Base-by-base conservation (phyloP, 2,329 filamentous ascomycete genomes). In the Ophiocordyceps sinensis region DNA sequence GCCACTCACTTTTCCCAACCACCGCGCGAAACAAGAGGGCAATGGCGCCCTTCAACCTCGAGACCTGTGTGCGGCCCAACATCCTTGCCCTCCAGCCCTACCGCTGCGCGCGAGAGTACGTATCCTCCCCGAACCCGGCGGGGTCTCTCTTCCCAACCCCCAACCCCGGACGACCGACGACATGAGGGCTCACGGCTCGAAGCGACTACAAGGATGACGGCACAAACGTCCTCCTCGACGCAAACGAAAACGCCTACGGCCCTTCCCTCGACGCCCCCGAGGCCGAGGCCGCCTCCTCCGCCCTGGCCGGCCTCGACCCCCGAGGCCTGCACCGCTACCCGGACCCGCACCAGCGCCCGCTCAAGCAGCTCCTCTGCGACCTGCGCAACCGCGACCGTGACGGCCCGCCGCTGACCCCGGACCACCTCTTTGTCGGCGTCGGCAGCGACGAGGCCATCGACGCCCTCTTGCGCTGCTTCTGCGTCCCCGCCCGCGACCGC, bases 161-260 rank as follows among this genome's bases (percentile, higher is more conserved):
- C n/a, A n/a, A n/a, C n/a, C n/a, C n/a, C n/a, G n/a, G n/a, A n/a
- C n/a, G n/a, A n/a, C n/a, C n/a, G n/a, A 21, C 14, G 8, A 3
- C 10, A 9, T n/a, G 4, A 3, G 23, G 39, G 55, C 38, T 19
- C 10, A 39, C 57, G 10, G 17, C 17, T 5, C 14, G n/a, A 6
- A 93, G 86, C 67, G 91, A 98, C 73, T 96, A 98, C 75, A 95
- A 98, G 67, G 89, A 98, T 60, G 84, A 98, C 58, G 91, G 91
- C 51, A 89, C 79, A 44, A 96, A 96, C 56, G 79, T 96, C 53
- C 80, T 98, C 40, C 82, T 98, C 49, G 91, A 98, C 59, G 91
- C 91, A 52, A 98, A 98, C 56, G 91, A 98, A 66, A 98, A 98
- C 57, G 87, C 91, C 44, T 95, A 82, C 54, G 91, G 91, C 0